Conservation (phyloP, 148 eudicot species). For the Cornus florida region DNA sequence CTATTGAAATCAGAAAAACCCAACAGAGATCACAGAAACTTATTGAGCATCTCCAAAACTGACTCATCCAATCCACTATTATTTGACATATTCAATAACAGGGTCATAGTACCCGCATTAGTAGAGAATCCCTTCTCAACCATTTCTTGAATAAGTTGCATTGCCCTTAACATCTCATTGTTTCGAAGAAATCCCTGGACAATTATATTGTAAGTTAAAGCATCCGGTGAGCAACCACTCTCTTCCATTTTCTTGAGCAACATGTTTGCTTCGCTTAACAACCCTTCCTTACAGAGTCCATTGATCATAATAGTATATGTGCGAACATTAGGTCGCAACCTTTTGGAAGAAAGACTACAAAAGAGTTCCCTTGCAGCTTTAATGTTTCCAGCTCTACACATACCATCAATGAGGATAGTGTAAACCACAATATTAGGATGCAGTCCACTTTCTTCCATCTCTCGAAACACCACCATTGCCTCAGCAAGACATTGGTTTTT, state of each 20-base stretch:
- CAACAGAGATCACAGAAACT: background rate
- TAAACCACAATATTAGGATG: background rate
- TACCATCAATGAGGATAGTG: conserved; percentile 1
- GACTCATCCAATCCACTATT: background rate
- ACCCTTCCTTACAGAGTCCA: conserved; percentile 12
- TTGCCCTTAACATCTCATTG: background rate
- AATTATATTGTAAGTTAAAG: conserved; percentile 6
- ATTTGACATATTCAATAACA: background rate
- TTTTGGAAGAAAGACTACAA: conserved; percentile 7
- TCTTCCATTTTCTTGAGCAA: conserved; percentile 13
- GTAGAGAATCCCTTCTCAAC: background rate
- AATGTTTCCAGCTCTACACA: conserved; percentile 9
- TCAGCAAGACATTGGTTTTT: background rate
- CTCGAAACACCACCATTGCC: background rate
- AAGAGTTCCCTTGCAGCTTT: conserved; percentile 7
- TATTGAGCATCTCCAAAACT: background rate
- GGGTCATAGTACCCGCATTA: background rate
- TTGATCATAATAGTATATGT: conserved; percentile 11
- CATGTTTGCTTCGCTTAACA: conserved; percentile 9
- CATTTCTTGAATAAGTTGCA: background rate
- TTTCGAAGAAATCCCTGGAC: background rate
- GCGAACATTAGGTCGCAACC: conserved; percentile 8
- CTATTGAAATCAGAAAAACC: background rate
- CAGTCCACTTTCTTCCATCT: background rate
- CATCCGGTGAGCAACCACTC: conserved; percentile 13